phyloP scores from a whole-genome alignment of 495 filamentous ascomycete genomes.

The Zalerion maritima region DNA sequence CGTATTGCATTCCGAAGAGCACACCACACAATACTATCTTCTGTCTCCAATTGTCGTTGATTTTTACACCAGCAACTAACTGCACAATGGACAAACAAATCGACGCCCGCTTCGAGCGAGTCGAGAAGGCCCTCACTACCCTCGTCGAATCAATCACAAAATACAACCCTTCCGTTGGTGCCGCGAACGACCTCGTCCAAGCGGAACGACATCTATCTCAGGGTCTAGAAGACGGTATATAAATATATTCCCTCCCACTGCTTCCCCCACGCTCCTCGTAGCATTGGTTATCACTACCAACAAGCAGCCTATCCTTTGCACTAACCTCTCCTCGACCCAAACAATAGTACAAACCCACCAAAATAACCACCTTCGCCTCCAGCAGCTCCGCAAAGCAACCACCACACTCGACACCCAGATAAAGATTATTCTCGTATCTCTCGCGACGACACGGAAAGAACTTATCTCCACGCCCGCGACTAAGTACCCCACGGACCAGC shows the following conservation, averaged over 20 bases:
- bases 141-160: conserved; percentile 63
- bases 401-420: conserved; percentile 45
- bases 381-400: conserved; percentile 44
- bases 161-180: conserved; percentile 54
- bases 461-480: conserved; percentile 44
- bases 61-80: conserved; percentile 1
- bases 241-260: too few species aligned
- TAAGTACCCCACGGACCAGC: conserved; percentile 23
- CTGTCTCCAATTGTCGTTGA: too few species aligned
- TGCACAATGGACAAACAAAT: conserved; percentile 43
- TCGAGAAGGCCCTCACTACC: conserved; percentile 49
- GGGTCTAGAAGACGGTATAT: conserved; percentile 43
- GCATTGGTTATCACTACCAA: neutral
- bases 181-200: conserved; percentile 48
- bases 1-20: too few species aligned
- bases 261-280: too few species aligned
- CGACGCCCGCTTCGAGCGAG: conserved; percentile 45
- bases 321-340: neutral
- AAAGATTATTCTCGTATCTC: conserved; percentile 39
- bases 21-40: too few species aligned
- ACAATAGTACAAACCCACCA: conserved; percentile 50
- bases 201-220: conserved; percentile 49
- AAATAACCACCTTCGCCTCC: conserved; percentile 47
- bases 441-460: conserved; percentile 54
- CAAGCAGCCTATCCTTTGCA: neutral